Base-by-base conservation (phyloP, 2,329 filamentous ascomycete genomes). In the Fusarium sp. region DNA sequence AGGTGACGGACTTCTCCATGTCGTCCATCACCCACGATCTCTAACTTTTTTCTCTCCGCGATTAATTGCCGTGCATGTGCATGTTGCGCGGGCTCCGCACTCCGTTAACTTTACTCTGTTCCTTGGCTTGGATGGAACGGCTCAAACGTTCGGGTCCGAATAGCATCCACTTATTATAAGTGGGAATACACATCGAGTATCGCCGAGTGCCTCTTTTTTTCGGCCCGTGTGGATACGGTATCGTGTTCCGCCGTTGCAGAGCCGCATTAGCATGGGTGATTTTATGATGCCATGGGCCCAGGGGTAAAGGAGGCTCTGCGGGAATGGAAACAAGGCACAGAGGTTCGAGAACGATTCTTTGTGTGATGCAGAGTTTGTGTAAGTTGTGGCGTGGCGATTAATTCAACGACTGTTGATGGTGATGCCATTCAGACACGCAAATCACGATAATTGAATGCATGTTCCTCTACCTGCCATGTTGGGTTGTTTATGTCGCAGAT, bases 141-240 rank as follows among this genome's bases (percentile, higher is more conserved):
- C 53, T 68, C 17, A 54, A 64, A 57, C 35, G 36, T 44, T 68
- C 65, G 65, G 65, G 65, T 68, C 65, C 65, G 65, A 68, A 36
- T 52, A 57, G 65, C 64, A 15, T 39, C 60, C 65, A 56, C 65
- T 45, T 18, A 42, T 41, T 27, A 39, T 53, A 38, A 50, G 66
- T 70, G 67, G 67, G 36, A 46, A 60, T 45, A 3, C 15, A 18
- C 25, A 53, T 65, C 54, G 60, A 70, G 67, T 70, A 70, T 56
- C 67, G 66, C 67, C 67, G 67, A 70, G 61, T 50, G 33, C 45
- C 49, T 61, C 33, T 38, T 29, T 39, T 55, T 47, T 70, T 70
- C 67, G 66, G 67, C 66, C 67, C 67, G 67, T 66, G 67, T 70
- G 67, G 67, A 35, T 70, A 70, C 33, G 29, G 49, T 42, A 55